Evolutionary conservation across 257 asterid genomes (phyloP), one percentile per base, ranked within the genome.

Genomic region (Leonotis leonurus): DNA sequence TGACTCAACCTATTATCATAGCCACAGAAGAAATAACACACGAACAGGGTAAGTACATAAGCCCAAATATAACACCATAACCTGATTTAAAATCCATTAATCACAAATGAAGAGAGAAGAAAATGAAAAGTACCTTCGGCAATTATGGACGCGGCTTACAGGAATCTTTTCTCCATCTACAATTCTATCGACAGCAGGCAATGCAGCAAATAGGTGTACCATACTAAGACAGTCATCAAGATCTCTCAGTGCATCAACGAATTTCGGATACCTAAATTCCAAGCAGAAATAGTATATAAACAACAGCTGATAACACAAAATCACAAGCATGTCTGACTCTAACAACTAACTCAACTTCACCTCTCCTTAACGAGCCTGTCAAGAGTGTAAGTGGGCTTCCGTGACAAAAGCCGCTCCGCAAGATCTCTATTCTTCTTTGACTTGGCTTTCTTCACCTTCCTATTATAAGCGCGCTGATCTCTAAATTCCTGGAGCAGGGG

Each of bases 181-280:
- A 33, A 90, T 86, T 69, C 84, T 87, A 56, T 87, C 95, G 12
- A 81, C 85, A 11, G 97, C 92, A 62, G 99, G 99, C 84, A 93
- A 82, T 60, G 99, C 90, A 70, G 99, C 96, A 83, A 93, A 93
- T 1, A 93, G 85, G 62, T 93, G 99, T 41, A 93, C 95, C 96
- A 89, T 87, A 52, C 94, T 87, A 64, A 93, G 92, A 73, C 97
- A 89, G 63, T 93, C 99, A 61, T 93, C 99, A 65, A 93, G 85
- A 76, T 93, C 99, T 50, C 97, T 79, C 64, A 93, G 70, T 0
- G 99, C 97, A 72, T 93, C 99, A 76, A 93, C 50, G 65, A 93
- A 89, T 72, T 71, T 87, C 0, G 97, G 97, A 75, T 87, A 93
- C 88, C 99, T 89, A 73, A 45, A 60, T 14, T 18, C 39, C 48